Percentiles rank a stretch among this genome's conserved stretches.
Conservation (phyloP, 108 stramenopile species). For the Cylindrotheca fusiformis region DNA sequence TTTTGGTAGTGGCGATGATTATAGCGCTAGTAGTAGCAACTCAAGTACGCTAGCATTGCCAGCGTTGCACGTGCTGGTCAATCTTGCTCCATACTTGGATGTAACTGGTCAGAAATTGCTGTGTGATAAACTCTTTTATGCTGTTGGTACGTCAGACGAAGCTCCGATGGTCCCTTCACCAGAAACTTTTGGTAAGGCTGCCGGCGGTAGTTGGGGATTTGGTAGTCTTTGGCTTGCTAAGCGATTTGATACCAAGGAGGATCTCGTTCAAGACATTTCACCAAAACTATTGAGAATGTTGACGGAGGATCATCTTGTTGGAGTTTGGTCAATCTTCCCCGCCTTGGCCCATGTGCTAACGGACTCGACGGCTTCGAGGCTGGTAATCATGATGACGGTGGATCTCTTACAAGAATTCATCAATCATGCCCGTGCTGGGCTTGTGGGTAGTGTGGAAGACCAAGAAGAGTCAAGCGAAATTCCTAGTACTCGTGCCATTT, state of each 20-base stretch:
- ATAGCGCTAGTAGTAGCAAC: conserved; percentile 22
- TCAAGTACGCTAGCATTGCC: conserved; percentile 50
- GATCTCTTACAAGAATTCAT: conserved; percentile 54
- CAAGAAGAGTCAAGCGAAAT: conserved; percentile 20
- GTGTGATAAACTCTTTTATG: conserved; percentile 68
- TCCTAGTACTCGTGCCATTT: conserved; percentile 54
- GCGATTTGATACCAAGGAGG: conserved; percentile 62
- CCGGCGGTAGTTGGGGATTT: conserved; percentile 62
- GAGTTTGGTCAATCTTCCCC: conserved; percentile 49
- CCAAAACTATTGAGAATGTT: conserved; percentile 25
- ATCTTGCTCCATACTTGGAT: conserved; percentile 70
- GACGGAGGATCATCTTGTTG: conserved; percentile 25
- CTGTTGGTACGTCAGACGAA: conserved; percentile 33
- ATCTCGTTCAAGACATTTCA: conserved; percentile 32
- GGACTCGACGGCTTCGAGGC: conserved; percentile 27
- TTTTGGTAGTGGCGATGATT: conserved; percentile 32
- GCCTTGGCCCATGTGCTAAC: conserved; percentile 35
- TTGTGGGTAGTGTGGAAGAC: conserved; percentile 29
- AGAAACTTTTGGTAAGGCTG: conserved; percentile 37
- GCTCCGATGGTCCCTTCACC: conserved; percentile 29
- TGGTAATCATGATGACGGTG: conserved; percentile 33
- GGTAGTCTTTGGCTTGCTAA: conserved; percentile 73
- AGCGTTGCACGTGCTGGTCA: conserved; percentile 58
- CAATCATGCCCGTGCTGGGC: conserved; percentile 31
- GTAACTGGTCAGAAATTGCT: conserved; percentile 69